phyloP scores from a whole-genome alignment of 2,329 filamentous ascomycete species.

The Simplicillium aogashimaense region DNA sequence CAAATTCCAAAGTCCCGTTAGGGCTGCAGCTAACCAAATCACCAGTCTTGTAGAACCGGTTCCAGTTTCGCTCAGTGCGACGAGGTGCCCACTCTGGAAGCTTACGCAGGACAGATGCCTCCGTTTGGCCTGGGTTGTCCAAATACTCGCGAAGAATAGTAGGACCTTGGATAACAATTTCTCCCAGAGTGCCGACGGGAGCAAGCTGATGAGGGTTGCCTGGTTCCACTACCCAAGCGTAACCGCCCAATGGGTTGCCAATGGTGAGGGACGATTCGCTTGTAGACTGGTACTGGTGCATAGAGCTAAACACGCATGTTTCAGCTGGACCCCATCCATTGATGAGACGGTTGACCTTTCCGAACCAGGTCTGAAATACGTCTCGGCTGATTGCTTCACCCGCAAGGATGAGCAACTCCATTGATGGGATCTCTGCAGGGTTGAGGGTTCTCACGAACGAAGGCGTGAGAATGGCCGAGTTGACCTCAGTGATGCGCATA shows the following conservation, averaged over 20 bases:
- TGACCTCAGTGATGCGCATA: constrained; percentile 6
- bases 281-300: background rate
- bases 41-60: constrained; percentile 12
- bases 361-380: background rate
- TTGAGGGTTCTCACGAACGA: constrained; percentile 1
- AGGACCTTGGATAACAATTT: constrained; percentile 10
- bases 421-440: background rate
- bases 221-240: constrained; percentile 4
- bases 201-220: constrained; percentile 4
- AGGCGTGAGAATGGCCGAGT: constrained; percentile 4
- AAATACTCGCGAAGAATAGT: constrained; percentile 10
- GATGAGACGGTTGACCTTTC: background rate
- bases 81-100: constrained; percentile 13
- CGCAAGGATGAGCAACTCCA: constrained; percentile 1
- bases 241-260: constrained; percentile 2
- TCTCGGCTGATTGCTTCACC: constrained; percentile 2
- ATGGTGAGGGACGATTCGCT: constrained; percentile 2
- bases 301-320: background rate
- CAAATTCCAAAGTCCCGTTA: constrained; percentile 26
- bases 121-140: constrained; percentile 13
- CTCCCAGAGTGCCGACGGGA: constrained; percentile 9
- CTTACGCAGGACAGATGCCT: constrained; percentile 10
- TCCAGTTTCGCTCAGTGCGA: constrained; percentile 1
- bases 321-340: constrained; percentile 5
- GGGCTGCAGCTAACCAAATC: constrained; percentile 15